phyloP scores from a whole-genome alignment of 495 filamentous ascomycete genomes.

The Xylaria sp. region DNA sequence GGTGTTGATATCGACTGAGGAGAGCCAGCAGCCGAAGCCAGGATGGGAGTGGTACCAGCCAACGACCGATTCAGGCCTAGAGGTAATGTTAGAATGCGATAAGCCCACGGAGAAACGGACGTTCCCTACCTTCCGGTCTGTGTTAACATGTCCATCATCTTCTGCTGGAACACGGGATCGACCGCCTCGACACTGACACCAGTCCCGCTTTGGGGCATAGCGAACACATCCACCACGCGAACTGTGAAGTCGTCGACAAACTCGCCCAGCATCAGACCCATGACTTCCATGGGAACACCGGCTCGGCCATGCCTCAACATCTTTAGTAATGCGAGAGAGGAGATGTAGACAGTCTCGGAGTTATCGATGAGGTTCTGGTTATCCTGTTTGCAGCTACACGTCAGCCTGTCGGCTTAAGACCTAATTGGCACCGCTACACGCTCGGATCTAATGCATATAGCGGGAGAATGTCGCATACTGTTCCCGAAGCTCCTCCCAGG shows the following conservation, averaged over 20 bases:
- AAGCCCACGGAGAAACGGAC: neutral
- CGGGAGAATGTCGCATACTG: slow-evolving; percentile 63
- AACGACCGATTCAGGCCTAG: slow-evolving; percentile 92
- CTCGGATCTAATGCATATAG: neutral
- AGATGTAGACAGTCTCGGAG: slow-evolving; percentile 99
- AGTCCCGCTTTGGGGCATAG: slow-evolving; percentile 99
- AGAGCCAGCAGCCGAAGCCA: slow-evolving; percentile 98
- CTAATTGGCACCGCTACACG: neutral
- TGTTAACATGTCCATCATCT: slow-evolving; percentile 99
- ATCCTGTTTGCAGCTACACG: slow-evolving; percentile 62
- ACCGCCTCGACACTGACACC: slow-evolving; percentile 98
- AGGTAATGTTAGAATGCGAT: neutral
- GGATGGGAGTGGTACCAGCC: slow-evolving; percentile 99
- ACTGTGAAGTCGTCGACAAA: slow-evolving; percentile 99
- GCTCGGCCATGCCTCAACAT: slow-evolving; percentile 97
- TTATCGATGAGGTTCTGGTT: slow-evolving; percentile 92
- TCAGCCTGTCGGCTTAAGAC: slow-evolving; percentile 22
- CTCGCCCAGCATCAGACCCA: slow-evolving; percentile 98
- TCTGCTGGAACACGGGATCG: slow-evolving; percentile 97
- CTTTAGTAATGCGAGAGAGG: slow-evolving; percentile 94
- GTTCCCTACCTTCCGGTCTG: slow-evolving; percentile 87
- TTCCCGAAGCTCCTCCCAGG: slow-evolving; percentile 72
- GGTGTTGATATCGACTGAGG: slow-evolving; percentile 98
- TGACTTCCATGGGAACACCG: slow-evolving; percentile 99
- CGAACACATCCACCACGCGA: slow-evolving; percentile 96